phyloP scores from a whole-genome alignment of 768 basidiomycete genomes.

The Glaciozyma martinii region DNA sequence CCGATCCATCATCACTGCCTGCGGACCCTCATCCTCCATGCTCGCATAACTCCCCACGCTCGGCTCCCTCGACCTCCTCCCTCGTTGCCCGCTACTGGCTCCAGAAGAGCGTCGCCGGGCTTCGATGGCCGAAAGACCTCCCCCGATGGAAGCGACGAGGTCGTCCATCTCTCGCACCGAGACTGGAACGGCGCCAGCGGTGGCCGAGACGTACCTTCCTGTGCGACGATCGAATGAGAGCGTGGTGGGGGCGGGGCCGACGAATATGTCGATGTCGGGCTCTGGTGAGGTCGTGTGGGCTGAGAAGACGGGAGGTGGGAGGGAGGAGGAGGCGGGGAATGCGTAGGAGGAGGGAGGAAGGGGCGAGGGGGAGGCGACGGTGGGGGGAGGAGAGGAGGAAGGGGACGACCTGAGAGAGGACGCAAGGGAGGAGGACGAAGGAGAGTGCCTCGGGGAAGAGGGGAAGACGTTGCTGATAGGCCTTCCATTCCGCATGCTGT shows the following conservation, averaged over 20 bases:
- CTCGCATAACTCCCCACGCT: background rate
- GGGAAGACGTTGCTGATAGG: slow-evolving; percentile 5
- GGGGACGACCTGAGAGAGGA: background rate
- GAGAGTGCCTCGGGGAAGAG: background rate
- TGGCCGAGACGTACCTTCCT: background rate
- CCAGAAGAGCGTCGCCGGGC: background rate
- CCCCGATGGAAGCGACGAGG: background rate
- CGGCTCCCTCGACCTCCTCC: background rate
- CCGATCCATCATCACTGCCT: too few relatives aligned
- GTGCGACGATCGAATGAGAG: background rate
- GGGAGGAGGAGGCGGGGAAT: background rate
- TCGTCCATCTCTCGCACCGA: slow-evolving; percentile 6
- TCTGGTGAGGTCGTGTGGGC: background rate
- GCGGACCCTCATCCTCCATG: background rate
- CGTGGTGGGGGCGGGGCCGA: background rate
- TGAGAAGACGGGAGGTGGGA: background rate
- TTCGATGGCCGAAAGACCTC: background rate
- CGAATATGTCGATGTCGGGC: background rate
- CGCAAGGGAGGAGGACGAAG: background rate
- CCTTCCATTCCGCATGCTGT: background rate
- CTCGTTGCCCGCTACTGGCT: background rate
- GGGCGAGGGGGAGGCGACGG: background rate
- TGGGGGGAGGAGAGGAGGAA: background rate
- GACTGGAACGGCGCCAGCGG: background rate
- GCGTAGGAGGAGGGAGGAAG: background rate